Conservation (phyloP, 306 rosid genomes). For the Cercis canadensis region DNA sequence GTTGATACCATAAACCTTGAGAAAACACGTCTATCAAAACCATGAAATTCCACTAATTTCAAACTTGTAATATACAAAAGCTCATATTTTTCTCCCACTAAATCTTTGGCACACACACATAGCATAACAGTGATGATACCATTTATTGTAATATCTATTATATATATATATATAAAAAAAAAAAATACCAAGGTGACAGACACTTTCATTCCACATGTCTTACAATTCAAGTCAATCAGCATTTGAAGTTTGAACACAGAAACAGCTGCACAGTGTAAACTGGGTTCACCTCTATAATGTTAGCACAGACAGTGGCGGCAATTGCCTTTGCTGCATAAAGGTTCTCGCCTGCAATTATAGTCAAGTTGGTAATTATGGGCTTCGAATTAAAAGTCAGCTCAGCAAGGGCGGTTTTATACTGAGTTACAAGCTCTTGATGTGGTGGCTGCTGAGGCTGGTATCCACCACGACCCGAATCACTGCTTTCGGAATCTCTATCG, state of each 20-base stretch:
- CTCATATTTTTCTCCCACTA: conserved; percentile 18
- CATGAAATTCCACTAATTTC: conserved; percentile 23
- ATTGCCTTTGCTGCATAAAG: conserved; percentile 76
- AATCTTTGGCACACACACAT: conserved; percentile 23
- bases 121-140: conserved; percentile 20
- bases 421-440: conserved; percentile 82
- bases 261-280: conserved; percentile 52
- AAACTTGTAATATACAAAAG: conserved; percentile 26
- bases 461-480: conserved; percentile 61
- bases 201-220: conserved; percentile 29
- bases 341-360: conserved; percentile 95
- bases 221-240: conserved; percentile 49
- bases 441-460: conserved; percentile 73
- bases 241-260: conserved; percentile 39
- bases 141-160: neutral
- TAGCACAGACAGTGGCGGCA: conserved; percentile 67
- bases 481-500: conserved; percentile 61
- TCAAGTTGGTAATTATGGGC: conserved; percentile 92
- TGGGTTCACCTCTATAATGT: conserved; percentile 94
- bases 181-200: neutral
- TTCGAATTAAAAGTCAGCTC: conserved; percentile 98
- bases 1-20: neutral
- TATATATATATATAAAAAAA: too few relatives aligned
- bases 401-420: conserved; percentile 85
- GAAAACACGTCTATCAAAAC: neutral